phyloP scores from a whole-genome alignment of 148 eudicot species.

The Oxyria digyna region DNA sequence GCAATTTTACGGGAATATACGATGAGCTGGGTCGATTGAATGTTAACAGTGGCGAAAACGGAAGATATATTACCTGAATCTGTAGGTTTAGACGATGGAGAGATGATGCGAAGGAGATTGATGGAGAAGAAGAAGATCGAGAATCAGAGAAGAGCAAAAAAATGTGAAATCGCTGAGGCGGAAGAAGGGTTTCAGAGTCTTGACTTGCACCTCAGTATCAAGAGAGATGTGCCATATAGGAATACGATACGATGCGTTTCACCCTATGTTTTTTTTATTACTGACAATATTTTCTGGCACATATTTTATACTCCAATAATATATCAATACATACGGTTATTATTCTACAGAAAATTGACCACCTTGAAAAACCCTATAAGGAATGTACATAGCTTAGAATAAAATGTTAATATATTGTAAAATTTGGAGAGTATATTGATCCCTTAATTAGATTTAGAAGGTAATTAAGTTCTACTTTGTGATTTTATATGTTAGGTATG shows the following conservation, averaged over 20 bases:
- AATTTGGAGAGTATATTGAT: too few species aligned
- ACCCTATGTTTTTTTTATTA: too few species aligned
- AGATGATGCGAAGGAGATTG: not conserved
- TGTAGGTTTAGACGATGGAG: not conserved
- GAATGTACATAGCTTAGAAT: too few species aligned
- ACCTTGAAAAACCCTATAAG: too few species aligned
- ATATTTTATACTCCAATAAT: too few species aligned
- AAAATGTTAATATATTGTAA: too few species aligned
- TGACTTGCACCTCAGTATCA: not conserved
- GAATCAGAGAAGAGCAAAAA: not conserved
- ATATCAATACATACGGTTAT: too few species aligned
- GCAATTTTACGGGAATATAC: not conserved
- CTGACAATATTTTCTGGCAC: too few species aligned
- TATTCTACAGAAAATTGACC: too few species aligned
- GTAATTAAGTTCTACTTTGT: too few species aligned
- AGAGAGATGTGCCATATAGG: not conserved
- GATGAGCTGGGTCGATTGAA: not conserved
- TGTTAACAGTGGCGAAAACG: not conserved
- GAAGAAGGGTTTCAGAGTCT: conserved; percentile 1
- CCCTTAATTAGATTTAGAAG: too few species aligned
- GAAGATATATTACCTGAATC: not conserved
- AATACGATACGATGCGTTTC: conserved; percentile 5
- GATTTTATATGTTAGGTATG: too few species aligned
- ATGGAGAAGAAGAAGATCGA: not conserved
- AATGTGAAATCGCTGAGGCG: not conserved